Percentiles rank a stretch among this genome's conserved stretches.
phyloP scores from a whole-genome alignment of 23 red algal species.

The Gracilaria domingensis region DNA sequence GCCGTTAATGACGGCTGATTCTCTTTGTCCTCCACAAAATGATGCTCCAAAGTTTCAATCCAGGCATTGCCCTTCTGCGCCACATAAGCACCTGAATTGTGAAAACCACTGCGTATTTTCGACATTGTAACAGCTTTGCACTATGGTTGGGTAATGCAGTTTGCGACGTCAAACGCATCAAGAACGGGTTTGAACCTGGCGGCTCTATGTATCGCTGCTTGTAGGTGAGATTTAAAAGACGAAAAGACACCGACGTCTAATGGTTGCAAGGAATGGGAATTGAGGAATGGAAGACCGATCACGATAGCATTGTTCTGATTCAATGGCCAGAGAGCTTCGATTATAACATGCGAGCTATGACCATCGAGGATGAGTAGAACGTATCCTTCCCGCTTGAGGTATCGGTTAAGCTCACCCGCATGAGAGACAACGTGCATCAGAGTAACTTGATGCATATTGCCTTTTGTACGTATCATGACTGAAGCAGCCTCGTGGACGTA shows the following conservation, averaged over 20 bases:
- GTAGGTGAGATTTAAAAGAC: not conserved
- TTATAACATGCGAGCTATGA: slow-evolving; percentile 7
- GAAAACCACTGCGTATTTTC: not conserved
- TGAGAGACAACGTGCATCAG: not conserved
- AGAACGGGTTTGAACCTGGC: not conserved
- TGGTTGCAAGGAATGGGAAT: not conserved
- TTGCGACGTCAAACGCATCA: not conserved
- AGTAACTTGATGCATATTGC: slow-evolving; percentile 12
- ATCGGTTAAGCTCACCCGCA: not conserved
- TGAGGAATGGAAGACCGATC: not conserved
- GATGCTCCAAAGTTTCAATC: not conserved
- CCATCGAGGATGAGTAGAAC: slow-evolving; percentile 7
- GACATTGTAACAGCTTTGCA: not conserved
- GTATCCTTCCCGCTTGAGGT: not conserved
- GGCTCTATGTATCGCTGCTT: not conserved
- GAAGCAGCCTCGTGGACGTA: too few species aligned
- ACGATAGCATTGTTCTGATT: not conserved
- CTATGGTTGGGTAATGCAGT: not conserved
- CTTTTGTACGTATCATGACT: not conserved
- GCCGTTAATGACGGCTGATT: too few species aligned
- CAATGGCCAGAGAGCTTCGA: not conserved
- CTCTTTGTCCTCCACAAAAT: too few species aligned
- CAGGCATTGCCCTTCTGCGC: not conserved
- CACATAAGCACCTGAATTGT: not conserved
- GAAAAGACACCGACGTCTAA: slow-evolving; percentile 6